Evolutionary conservation across 2,329 filamentous ascomycete genomes (phyloP).

Genomic region (Bipolaris victoriae): DNA sequence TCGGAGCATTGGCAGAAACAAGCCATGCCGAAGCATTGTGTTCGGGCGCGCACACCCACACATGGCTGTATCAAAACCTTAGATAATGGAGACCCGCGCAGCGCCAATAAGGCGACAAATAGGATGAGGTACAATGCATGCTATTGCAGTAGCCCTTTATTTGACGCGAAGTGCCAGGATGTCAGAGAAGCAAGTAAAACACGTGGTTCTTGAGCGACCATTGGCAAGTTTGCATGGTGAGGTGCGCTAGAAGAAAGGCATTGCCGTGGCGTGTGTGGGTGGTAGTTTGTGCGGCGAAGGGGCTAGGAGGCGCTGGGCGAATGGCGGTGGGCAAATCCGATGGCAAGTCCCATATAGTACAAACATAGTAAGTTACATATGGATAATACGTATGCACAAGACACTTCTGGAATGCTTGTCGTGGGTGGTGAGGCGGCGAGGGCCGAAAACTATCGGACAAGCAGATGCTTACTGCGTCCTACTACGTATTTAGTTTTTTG

Average conservation of each 20-base stretch:
- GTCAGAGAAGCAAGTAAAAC: neutral
- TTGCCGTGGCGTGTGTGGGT: neutral
- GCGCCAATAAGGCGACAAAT: neutral
- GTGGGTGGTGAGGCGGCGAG: neutral
- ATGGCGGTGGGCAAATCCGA: neutral
- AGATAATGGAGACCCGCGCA: neutral
- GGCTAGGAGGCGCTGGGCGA: no score
- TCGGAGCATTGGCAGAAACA: neutral
- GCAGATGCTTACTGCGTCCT: no score
- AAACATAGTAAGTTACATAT: no score
- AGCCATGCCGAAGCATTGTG: neutral
- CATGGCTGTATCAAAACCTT: neutral
- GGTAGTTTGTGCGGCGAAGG: neutral
- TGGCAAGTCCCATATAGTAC: neutral
- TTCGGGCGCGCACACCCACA: neutral
- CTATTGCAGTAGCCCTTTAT: neutral
- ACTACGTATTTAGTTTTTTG: neutral
- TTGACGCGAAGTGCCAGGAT: neutral
- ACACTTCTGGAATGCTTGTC: constrained; percentile 4
- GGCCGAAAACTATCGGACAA: constrained; percentile 11
- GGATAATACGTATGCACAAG: neutral
- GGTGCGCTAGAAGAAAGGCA: neutral
- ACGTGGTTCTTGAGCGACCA: neutral
- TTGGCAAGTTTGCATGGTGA: neutral
- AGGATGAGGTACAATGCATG: neutral